phyloP scores from a whole-genome alignment of 345 rosid species.

The Turritis glabra region DNA sequence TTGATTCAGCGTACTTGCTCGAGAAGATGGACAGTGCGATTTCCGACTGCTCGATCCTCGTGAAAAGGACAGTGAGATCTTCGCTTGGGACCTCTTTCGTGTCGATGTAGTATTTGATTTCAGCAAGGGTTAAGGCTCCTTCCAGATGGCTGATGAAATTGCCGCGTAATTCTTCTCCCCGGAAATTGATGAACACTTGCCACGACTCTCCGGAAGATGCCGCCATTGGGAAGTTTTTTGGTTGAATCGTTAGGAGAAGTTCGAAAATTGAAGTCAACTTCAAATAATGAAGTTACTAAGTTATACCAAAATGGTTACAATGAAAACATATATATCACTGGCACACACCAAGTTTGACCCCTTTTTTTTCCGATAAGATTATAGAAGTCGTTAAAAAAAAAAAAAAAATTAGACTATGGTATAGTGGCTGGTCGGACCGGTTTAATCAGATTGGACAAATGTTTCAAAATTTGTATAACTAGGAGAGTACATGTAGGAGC shows the following conservation, averaged over 20 bases:
- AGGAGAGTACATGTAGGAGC: too few species aligned
- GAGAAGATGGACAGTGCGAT: slow-evolving; percentile 5
- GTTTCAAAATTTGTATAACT: too few species aligned
- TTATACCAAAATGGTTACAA: too few species aligned
- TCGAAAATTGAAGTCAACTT: slow-evolving; percentile 35
- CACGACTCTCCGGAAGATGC: background rate
- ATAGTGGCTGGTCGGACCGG: too few species aligned
- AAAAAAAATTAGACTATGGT: too few species aligned
- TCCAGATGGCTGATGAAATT: slow-evolving; percentile 3
- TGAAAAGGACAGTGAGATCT: background rate
- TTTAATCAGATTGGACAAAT: too few species aligned
- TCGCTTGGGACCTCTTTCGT: background rate
- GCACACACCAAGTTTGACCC: too few species aligned
- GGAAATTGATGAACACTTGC: slow-evolving; percentile 23
- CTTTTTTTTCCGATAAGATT: too few species aligned
- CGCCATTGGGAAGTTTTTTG: slow-evolving; percentile 8
- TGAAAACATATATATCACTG: too few species aligned
- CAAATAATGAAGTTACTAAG: too few species aligned
- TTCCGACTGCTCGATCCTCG: background rate
- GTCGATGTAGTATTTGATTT: slow-evolving; percentile 10
- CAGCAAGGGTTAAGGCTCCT: background rate
- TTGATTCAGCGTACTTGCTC: background rate
- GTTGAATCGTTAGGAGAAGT: background rate
- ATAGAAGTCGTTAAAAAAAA: too few species aligned
- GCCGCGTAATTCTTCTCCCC: background rate